These are phyloP conservation scores for Aureobasidium sp. DNA, from an alignment of 2,329 filamentous ascomycete species.

Conservation along the genomic window DNA sequence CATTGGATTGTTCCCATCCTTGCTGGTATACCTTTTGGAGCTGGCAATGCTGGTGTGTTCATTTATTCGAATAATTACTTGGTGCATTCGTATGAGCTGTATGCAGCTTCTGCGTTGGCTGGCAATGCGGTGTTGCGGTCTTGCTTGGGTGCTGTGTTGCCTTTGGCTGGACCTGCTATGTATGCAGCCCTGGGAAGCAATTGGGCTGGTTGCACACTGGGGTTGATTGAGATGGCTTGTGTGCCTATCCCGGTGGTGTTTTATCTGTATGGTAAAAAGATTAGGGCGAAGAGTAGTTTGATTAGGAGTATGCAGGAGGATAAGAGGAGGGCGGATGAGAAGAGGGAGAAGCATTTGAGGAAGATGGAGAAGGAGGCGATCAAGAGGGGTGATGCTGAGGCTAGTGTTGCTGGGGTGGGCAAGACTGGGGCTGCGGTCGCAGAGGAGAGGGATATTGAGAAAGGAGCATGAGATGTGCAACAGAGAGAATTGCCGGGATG, in stretches of 20 bases:
- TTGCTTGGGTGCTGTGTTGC: conserved; percentile 66
- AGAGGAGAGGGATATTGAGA: conserved; percentile 17
- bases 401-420: conserved; percentile 32
- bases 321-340: conserved; percentile 38
- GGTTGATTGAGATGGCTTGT: conserved; percentile 61
- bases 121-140: conserved; percentile 69
- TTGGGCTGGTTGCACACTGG: conserved; percentile 71
- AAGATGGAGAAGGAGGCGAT: conserved; percentile 17
- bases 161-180: conserved; percentile 65
- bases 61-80: conserved; percentile 78
- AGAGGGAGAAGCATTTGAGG: conserved; percentile 26
- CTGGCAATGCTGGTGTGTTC: conserved; percentile 68
- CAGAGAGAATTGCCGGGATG: too few species aligned
- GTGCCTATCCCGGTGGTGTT: conserved; percentile 77
- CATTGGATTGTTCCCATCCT: conserved; percentile 76
- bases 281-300: conserved; percentile 46
- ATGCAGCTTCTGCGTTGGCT: conserved; percentile 70
- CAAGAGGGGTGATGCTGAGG: conserved; percentile 18
- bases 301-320: conserved; percentile 43
- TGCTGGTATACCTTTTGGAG: conserved; percentile 70
- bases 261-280: conserved; percentile 52
- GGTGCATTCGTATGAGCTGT: conserved; percentile 69
- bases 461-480: conserved; percentile 5
- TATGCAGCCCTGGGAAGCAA: conserved; percentile 61
- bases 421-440: conserved; percentile 29